Evolutionary conservation across 805 yeast genomes (phyloP), one percentile per base, ranked within the genome.

Genomic region (Metschnikowia lachancei): DNA sequence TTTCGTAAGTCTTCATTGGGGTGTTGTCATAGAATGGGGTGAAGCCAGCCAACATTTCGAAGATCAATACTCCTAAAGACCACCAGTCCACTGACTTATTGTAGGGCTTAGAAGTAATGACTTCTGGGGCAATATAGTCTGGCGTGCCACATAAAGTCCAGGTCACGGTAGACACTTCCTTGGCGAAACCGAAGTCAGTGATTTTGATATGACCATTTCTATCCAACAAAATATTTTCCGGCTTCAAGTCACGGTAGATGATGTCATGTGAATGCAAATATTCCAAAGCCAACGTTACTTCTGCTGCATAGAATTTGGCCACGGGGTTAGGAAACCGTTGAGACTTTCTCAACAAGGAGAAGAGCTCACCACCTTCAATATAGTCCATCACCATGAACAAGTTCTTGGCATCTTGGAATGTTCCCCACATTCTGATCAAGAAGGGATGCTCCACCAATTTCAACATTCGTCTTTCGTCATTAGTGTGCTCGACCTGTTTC

Each of bases 11-110:
- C 55, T 78, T 79, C 80, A 80, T 78, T 26, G 83, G 84, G 4
- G 83, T 77, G 37, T 78, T 78, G 56, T 80, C 84, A 60, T 78
- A 80, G 57, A 80, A 80, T 22, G 84, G 84, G 1, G 84, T 80
- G 54, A 75, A 77, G 17, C 84, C 84, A 2, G 82, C 78, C 49
- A 80, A 64, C 84, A 80, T 80, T 64, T 80, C 84, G 55, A 72
- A 80, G 34, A 80, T 79, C 48, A 80, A 68, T 17, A 80, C 78
- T 24, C 84, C 84, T 52, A 80, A 73, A 1, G 81, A 76, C 84
- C 84, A 80, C 83, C 83, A 80, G 61, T 80, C 84, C 19, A 80
- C 83, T 2, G 81, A 75, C 56, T 79, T 79, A 61, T 80, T 80
- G 62, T 80, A 80, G 2, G 84, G 83, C 54, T 79, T 77, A 10